A percentile compares a stretch with the other conserved stretches of the same genome.
Conservation (phyloP, 2,329 filamentous ascomycete species). For the Aspergillus sergii region DNA sequence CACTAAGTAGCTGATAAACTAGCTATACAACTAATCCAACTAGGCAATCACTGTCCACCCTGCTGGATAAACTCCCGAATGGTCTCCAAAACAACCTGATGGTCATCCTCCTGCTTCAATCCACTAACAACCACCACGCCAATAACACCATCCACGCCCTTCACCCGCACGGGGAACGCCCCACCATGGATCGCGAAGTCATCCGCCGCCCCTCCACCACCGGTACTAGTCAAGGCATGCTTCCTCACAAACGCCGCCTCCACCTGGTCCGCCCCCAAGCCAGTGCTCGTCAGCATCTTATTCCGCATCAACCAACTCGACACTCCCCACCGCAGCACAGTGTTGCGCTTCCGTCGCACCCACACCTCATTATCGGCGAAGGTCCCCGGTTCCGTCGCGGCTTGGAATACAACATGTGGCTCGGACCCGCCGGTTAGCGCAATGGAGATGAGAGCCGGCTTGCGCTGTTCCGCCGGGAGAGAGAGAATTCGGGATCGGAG, state of each 20-base stretch:
- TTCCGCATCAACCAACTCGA: constrained; percentile 72
- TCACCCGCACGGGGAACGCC: constrained; percentile 71
- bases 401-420: constrained; percentile 69
- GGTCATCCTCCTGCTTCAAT: constrained; percentile 75
- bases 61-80: constrained; percentile 55
- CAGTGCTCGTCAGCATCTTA: constrained; percentile 53
- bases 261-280: constrained; percentile 49
- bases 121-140: constrained; percentile 76
- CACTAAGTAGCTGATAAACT: not conserved
- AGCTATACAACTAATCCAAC: not conserved
- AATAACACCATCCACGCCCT: constrained; percentile 73
- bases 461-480: constrained; percentile 34
- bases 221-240: constrained; percentile 61
- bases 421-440: constrained; percentile 31
- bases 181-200: constrained; percentile 79
- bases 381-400: constrained; percentile 66
- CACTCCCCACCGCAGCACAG: constrained; percentile 70
- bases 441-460: constrained; percentile 46
- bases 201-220: constrained; percentile 49
- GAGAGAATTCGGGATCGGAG: constrained; percentile 42
- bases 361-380: constrained; percentile 72
- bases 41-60: constrained; percentile 10
- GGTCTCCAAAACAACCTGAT: constrained; percentile 72
- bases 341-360: constrained; percentile 71
- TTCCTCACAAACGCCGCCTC: constrained; percentile 67